Evolutionary conservation across 768 basidiomycete genomes (phyloP), one percentile per base, ranked within the genome.

Genomic region (Podaxis sp.): DNA sequence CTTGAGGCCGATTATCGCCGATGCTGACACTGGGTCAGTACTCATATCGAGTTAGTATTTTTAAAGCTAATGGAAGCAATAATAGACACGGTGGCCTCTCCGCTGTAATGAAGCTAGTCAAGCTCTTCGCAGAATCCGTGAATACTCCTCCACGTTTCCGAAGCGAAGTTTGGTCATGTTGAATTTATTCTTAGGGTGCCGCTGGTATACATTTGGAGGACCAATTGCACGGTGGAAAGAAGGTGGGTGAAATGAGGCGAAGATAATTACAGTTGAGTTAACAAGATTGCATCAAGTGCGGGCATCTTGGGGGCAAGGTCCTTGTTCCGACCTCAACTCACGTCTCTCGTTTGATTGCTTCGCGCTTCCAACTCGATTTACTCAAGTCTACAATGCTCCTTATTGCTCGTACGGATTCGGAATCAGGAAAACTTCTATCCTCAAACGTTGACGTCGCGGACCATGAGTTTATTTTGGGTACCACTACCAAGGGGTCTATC

Each of bases 171-270:
- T 4, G 5, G 12, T 48, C 30, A 24, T 41, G 46, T 20, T 56
- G 6, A 62, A 48, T 38, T 48, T 33, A 26, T 54, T 41, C n/a
- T 28, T 65, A 91, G 84, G 95, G 96, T 26, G 91, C 93, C 13
- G 84, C 95, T 8, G 96, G 84, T 15, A 90, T 98, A 54, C 96
- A 98, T 74, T 74, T 97, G 22, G 96, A 98, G 72, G 96, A 98
- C 75, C 94, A 96, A 72, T 80, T 96, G 6, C 93, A 96, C 66
- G 96, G 96, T 33, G 93, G 93, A 28, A 97, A 97, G 79, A 96
- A 97, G 78, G 87, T 85, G 56, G 37, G 73, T 53, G 17, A 49
- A 44, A 38, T 7, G 40, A 59, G 62, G 41, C 12, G 22, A 26
- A 15, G 44, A 44, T 6, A 17, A 24, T 37, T 36, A 36, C 28